Percentiles rank a stretch among this genome's conserved stretches.
Conservation (phyloP, 1,284 basidiomycete species). For the Ceratobasidium sp. region DNA sequence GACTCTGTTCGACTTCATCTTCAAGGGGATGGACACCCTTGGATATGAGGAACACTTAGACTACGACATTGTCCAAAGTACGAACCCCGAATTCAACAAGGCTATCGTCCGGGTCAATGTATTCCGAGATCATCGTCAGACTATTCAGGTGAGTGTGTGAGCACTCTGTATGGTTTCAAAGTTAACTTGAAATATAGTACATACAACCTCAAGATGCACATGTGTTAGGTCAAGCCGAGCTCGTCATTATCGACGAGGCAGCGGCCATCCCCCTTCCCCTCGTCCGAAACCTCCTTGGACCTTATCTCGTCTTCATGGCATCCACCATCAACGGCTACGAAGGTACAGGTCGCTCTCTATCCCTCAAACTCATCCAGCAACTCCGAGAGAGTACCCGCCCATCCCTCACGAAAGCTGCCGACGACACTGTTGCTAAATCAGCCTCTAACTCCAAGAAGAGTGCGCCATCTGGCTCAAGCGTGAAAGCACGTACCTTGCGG, state of each 20-base stretch:
- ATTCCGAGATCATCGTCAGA: slow-evolving; percentile 93
- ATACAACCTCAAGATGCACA: slow-evolving; percentile 98
- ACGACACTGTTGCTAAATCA: slow-evolving; percentile 64
- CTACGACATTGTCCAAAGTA: slow-evolving; percentile 95
- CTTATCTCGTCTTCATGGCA: slow-evolving; percentile 98
- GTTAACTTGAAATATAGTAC: slow-evolving; percentile 69
- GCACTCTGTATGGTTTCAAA: slow-evolving; percentile 26
- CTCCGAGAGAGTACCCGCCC: slow-evolving; percentile 89
- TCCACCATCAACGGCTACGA: slow-evolving; percentile 99
- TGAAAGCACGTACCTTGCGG: slow-evolving; percentile 82
- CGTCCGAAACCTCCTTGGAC: slow-evolving; percentile 94
- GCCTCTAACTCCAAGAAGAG: slow-evolving; percentile 67
- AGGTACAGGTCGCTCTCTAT: slow-evolving; percentile 96
- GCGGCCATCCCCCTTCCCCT: slow-evolving; percentile 97
- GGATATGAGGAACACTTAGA: slow-evolving; percentile 99
- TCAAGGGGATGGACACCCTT: slow-evolving; percentile 95
- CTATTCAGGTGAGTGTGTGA: slow-evolving; percentile 79
- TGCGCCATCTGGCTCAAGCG: slow-evolving; percentile 59
- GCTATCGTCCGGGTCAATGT: slow-evolving; percentile 97
- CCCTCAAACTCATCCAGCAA: slow-evolving; percentile 97
- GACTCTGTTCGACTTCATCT: slow-evolving; percentile 98
- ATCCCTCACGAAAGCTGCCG: slow-evolving; percentile 72
- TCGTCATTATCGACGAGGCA: slow-evolving; percentile 98
- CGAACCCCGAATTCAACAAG: slow-evolving; percentile 94
- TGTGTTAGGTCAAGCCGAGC: slow-evolving; percentile 96